Conservation (phyloP, 495 filamentous ascomycete species). For the Daldinia bambusicola region DNA sequence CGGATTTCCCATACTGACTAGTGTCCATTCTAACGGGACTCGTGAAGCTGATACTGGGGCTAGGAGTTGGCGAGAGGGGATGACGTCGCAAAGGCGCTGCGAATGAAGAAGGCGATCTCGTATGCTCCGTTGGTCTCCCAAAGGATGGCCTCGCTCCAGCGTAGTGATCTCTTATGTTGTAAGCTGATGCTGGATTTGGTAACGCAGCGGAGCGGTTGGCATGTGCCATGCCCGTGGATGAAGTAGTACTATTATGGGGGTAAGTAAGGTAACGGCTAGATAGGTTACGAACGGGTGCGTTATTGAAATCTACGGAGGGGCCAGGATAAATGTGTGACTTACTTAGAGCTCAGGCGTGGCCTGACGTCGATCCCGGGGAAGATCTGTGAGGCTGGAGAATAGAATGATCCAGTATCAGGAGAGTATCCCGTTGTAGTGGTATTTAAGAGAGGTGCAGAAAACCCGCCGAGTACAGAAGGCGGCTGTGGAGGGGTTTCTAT, state of each 20-base stretch:
- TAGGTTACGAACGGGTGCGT: conserved; percentile 19
- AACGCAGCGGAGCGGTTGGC: conserved; percentile 61
- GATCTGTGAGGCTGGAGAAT: conserved; percentile 55
- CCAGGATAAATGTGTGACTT: conserved; percentile 49
- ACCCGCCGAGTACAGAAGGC: conserved; percentile 56
- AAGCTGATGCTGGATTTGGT: conserved; percentile 59
- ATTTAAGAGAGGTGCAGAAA: conserved; percentile 56
- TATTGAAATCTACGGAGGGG: conserved; percentile 29
- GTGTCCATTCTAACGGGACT: conserved; percentile 61
- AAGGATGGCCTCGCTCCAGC: conserved; percentile 58
- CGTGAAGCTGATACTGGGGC: conserved; percentile 53
- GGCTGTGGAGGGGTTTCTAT: conserved; percentile 60
- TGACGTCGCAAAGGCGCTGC: conserved; percentile 58
- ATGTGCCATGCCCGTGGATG: conserved; percentile 66
- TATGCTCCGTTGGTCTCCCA: conserved; percentile 59
- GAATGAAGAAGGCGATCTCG: conserved; percentile 61
- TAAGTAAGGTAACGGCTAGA: conserved; percentile 50
- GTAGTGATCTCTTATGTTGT: conserved; percentile 63
- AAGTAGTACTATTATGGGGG: conserved; percentile 56
- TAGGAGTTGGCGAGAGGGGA: conserved; percentile 63
- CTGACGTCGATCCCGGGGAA: conserved; percentile 60
- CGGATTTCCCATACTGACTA: conserved; percentile 53
- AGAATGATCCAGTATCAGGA: conserved; percentile 58
- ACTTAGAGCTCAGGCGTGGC: conserved; percentile 62
- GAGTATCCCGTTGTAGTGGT: conserved; percentile 53